These are phyloP conservation scores for Yueomyces sinensis DNA, from an alignment of 805 yeast genomes.

Conservation along the genomic window DNA sequence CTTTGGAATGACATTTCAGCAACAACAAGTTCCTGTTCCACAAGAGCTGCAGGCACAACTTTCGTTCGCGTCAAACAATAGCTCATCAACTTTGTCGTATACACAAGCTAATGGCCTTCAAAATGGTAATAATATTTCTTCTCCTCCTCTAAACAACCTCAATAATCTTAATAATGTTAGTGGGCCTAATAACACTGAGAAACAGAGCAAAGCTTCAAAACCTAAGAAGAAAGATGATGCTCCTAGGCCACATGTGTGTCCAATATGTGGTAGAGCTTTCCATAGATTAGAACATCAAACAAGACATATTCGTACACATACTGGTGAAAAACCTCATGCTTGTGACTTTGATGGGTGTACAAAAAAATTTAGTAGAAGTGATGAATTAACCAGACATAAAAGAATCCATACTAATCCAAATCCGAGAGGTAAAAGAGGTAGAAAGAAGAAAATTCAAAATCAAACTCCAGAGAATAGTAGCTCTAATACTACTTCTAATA, in stretches of 20 bases:
- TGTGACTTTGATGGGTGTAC: slow-evolving; percentile 61
- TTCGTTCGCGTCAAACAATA: too few species aligned
- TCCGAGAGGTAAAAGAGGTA: slow-evolving; percentile 44
- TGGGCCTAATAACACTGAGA: too few species aligned
- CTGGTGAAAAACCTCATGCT: slow-evolving; percentile 74
- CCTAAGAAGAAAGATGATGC: neutral
- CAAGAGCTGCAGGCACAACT: neutral
- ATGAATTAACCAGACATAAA: slow-evolving; percentile 61
- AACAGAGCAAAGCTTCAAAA: too few species aligned
- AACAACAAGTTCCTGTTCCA: neutral
- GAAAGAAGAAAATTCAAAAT: slow-evolving; percentile 23
- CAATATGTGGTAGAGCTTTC: slow-evolving; percentile 61
- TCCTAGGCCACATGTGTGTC: slow-evolving; percentile 55
- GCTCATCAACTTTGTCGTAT: too few species aligned
- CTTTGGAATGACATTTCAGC: neutral
- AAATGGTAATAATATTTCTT: too few species aligned
- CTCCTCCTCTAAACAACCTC: too few species aligned
- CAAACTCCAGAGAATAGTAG: neutral
- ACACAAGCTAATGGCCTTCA: too few species aligned
- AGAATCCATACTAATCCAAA: slow-evolving; percentile 64
- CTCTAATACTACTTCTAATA: neutral
- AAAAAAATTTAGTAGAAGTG: slow-evolving; percentile 56
- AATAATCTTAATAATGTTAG: too few species aligned
- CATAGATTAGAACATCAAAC: slow-evolving; percentile 70
- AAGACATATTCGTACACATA: slow-evolving; percentile 66